Conservation (phyloP, 148 eudicot species). For the Vaccinium macrocarpon region DNA sequence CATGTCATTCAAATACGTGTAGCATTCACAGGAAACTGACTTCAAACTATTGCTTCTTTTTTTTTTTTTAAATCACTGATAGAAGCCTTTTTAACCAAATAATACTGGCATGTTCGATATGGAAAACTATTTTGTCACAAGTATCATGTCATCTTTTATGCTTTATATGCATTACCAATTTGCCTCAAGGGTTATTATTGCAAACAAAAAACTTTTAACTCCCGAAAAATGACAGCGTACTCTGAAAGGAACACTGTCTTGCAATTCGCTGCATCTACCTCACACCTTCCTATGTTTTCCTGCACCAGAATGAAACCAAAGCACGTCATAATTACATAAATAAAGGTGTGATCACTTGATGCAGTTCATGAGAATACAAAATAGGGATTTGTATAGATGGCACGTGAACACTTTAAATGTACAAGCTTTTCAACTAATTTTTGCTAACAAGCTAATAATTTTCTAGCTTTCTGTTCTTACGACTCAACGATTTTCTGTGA, state of each 20-base stretch:
- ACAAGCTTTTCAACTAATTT: not conserved
- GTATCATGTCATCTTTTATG: not conserved
- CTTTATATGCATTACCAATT: conserved; percentile 5
- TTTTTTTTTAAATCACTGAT: not conserved
- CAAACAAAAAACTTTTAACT: not conserved
- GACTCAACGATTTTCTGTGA: not conserved
- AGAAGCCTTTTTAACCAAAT: not conserved
- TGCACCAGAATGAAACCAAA: conserved; percentile 29
- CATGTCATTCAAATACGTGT: not conserved
- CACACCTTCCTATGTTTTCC: conserved; percentile 73
- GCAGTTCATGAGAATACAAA: not conserved
- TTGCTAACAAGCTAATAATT: not conserved
- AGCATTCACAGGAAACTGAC: not conserved
- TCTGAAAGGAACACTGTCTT: conserved; percentile 75
- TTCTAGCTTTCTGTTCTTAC: not conserved
- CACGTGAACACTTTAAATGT: not conserved
- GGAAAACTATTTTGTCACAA: not conserved
- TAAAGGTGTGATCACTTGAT: not conserved
- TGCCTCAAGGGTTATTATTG: not conserved
- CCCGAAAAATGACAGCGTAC: conserved; percentile 42
- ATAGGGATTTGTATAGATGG: not conserved
- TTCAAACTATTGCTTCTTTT: not conserved
- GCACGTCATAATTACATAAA: not conserved
- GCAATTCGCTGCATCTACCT: conserved; percentile 78
- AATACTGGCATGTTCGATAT: not conserved